Percentiles rank a stretch among this genome's conserved stretches.
phyloP scores from a whole-genome alignment of 306 rosid genomes.

The Lathyrus oleraceus region DNA sequence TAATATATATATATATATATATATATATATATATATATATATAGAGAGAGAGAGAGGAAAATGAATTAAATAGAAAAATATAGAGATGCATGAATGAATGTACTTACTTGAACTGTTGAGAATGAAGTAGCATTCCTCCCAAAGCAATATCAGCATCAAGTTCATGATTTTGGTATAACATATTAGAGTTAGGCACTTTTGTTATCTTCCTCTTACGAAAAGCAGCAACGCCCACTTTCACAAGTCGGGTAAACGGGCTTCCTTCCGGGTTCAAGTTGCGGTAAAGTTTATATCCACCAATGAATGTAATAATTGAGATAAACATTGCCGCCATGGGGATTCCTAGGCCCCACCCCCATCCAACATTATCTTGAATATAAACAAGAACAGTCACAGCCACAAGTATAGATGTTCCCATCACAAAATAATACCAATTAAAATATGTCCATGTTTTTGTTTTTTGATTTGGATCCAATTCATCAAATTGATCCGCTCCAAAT shows the following conservation, averaged over 20 bases:
- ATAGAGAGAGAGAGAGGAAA: no score
- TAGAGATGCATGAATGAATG: neutral
- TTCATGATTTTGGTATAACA: slow-evolving; percentile 66
- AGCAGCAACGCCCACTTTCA: slow-evolving; percentile 73
- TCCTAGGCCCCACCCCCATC: slow-evolving; percentile 95
- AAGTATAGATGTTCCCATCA: slow-evolving; percentile 76
- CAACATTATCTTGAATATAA: slow-evolving; percentile 83
- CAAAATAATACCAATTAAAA: slow-evolving; percentile 95
- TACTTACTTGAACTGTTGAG: slow-evolving; percentile 44
- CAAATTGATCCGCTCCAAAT: slow-evolving; percentile 94
- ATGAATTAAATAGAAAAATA: neutral
- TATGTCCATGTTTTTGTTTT: slow-evolving; percentile 71
- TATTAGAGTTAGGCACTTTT: slow-evolving; percentile 17
- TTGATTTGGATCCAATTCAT: slow-evolving; percentile 60
- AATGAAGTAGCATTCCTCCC: slow-evolving; percentile 68
- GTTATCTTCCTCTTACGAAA: slow-evolving; percentile 60
- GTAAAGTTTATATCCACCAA: slow-evolving; percentile 79
- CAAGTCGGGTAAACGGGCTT: slow-evolving; percentile 89
- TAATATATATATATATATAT: no score
- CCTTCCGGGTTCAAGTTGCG: slow-evolving; percentile 75
- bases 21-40: no score
- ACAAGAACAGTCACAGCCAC: slow-evolving; percentile 89
- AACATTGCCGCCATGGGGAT: slow-evolving; percentile 82
- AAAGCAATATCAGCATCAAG: slow-evolving; percentile 66
- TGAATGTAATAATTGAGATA: slow-evolving; percentile 59